Evolutionary conservation across 192 early-diverging fungal genomes (phyloP).

Genomic region (Umbelopsis sp.): DNA sequence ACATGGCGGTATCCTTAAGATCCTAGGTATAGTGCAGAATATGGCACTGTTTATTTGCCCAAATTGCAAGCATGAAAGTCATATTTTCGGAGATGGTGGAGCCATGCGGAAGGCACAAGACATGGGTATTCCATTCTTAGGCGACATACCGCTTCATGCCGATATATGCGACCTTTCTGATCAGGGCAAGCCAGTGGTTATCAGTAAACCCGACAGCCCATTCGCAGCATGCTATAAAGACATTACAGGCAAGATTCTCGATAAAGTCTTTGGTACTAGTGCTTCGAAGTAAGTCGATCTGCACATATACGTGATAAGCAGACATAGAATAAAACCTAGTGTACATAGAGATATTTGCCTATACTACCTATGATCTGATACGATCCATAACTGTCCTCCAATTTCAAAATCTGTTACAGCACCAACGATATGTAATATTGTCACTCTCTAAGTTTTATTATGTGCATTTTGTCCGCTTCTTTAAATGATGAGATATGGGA

Average conservation of each 20-base stretch:
- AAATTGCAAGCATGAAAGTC: constrained; percentile 73
- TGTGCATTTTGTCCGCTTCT: background rate
- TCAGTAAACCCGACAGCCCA: constrained; percentile 54
- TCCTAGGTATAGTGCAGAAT: constrained; percentile 86
- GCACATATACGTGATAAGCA: background rate
- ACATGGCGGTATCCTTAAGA: constrained; percentile 45
- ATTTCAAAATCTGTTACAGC: too few species aligned
- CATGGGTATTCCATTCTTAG: constrained; percentile 69
- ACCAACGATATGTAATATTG: background rate
- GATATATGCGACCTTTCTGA: constrained; percentile 75
- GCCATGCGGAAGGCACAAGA: constrained; percentile 59
- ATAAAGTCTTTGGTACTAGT: constrained; percentile 2
- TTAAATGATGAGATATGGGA: background rate
- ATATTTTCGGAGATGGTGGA: constrained; percentile 78
- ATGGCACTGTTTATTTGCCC: constrained; percentile 84
- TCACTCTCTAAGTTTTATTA: constrained; percentile 2
- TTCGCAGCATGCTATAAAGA: constrained; percentile 50
- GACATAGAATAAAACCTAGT: background rate
- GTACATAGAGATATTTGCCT: background rate
- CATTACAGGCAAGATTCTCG: constrained; percentile 49
- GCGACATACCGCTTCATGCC: constrained; percentile 76
- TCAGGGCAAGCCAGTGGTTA: constrained; percentile 69
- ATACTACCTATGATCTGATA: too few species aligned
- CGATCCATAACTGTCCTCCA: too few species aligned
- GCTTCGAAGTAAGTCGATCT: background rate